Conservation (phyloP, 176 grass and related monocot genomes). For the Triticum monococcum region DNA sequence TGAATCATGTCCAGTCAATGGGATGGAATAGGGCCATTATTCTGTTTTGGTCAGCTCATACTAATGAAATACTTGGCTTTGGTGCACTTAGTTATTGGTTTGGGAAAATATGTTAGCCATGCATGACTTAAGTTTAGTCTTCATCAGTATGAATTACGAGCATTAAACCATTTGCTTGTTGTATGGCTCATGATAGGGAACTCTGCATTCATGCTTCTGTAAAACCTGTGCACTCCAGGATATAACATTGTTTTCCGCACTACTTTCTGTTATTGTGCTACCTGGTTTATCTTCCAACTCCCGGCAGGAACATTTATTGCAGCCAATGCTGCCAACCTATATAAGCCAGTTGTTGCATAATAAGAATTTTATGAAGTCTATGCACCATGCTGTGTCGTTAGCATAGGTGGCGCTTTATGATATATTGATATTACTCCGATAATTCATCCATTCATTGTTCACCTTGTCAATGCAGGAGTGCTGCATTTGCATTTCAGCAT, state of each 20-base stretch:
- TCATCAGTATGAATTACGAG: neutral
- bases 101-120: neutral
- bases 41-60: neutral
- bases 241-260: neutral
- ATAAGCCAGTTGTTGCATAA: neutral
- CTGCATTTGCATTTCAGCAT: constrained; percentile 69
- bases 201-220: neutral
- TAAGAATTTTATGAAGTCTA: neutral
- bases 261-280: neutral
- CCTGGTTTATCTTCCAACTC: neutral
- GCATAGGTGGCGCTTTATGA: neutral
- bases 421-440: neutral
- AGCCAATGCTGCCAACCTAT: neutral
- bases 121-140: neutral
- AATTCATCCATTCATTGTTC: neutral
- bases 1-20: neutral
- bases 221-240: neutral
- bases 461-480: constrained; percentile 55
- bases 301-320: neutral
- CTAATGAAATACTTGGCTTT: constrained; percentile 15
- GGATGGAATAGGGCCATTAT: neutral
- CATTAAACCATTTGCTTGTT: neutral
- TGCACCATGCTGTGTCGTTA: neutral
- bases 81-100: neutral
- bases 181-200: neutral